Evolutionary conservation across 2,329 filamentous ascomycete genomes (phyloP).

Genomic region (Davidsoniella virescens): DNA sequence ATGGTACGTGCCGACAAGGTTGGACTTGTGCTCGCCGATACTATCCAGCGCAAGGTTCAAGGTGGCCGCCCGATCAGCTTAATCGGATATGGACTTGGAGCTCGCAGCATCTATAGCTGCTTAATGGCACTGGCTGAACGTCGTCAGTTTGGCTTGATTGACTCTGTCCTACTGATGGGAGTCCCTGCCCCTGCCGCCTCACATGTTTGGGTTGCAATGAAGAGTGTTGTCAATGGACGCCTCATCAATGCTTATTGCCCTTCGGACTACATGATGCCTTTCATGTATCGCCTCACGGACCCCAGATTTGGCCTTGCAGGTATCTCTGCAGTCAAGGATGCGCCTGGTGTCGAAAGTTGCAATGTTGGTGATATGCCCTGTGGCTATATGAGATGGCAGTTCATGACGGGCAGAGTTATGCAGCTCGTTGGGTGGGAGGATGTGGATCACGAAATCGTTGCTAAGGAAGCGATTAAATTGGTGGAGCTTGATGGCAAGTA

Average conservation of each 20-base stretch:
- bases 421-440: constrained; percentile 54
- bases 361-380: constrained; percentile 48
- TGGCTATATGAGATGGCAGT: constrained; percentile 56
- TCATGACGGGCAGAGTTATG: constrained; percentile 49
- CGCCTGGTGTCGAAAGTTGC: constrained; percentile 50
- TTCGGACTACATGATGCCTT: constrained; percentile 75
- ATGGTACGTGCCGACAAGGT: constrained; percentile 62
- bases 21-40: constrained; percentile 58
- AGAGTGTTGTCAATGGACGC: constrained; percentile 63
- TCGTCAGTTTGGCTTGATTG: constrained; percentile 69
- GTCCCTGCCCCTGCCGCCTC: constrained; percentile 59
- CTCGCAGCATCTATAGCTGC: constrained; percentile 70
- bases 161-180: constrained; percentile 74
- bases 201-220: constrained; percentile 59
- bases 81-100: constrained; percentile 68
- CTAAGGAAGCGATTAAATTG: constrained; percentile 20
- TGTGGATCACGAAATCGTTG: constrained; percentile 26
- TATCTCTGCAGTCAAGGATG: constrained; percentile 54
- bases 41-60: constrained; percentile 64
- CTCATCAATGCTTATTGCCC: constrained; percentile 84
- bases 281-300: constrained; percentile 70
- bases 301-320: constrained; percentile 75
- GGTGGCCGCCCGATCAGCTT: constrained; percentile 69
- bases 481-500: constrained; percentile 22
- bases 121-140: constrained; percentile 65